phyloP scores from a whole-genome alignment of 192 early-diverging fungal genomes.

The Entomortierella parvispora region DNA sequence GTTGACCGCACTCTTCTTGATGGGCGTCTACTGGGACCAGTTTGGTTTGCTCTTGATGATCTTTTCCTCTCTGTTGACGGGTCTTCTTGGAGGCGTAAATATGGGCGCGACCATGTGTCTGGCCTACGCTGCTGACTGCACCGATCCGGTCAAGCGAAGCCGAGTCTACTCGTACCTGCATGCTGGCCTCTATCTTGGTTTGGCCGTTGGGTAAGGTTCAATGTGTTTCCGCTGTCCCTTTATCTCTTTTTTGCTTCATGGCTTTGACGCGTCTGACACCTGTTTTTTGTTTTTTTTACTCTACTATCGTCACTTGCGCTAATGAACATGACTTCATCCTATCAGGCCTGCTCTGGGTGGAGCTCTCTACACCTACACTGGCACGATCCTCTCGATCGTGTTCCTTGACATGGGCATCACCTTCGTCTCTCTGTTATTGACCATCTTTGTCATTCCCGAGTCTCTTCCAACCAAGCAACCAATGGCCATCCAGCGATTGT shows the following conservation, averaged over 20 bases:
- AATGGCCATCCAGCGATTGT: neutral
- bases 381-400: constrained; percentile 34
- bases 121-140: constrained; percentile 46
- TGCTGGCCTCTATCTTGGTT: constrained; percentile 29
- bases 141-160: constrained; percentile 39
- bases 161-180: constrained; percentile 35
- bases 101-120: constrained; percentile 25
- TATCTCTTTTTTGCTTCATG: neutral
- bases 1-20: constrained; percentile 11
- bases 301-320: no score
- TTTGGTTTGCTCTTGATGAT: constrained; percentile 35
- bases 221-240: neutral
- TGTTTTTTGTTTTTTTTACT: neutral
- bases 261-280: no score
- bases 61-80: constrained; percentile 17
- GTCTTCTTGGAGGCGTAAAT: constrained; percentile 22
- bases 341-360: constrained; percentile 28
- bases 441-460: constrained; percentile 30
- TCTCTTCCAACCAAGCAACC: constrained; percentile 31
- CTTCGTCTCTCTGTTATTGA: constrained; percentile 11
- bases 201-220: constrained; percentile 28
- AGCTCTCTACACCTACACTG: neutral
- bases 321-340: no score
- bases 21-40: constrained; percentile 39
- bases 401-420: constrained; percentile 21